phyloP scores from a whole-genome alignment of 371 early-diverging fungal genomes.

The Rhizopus stolonifer region DNA sequence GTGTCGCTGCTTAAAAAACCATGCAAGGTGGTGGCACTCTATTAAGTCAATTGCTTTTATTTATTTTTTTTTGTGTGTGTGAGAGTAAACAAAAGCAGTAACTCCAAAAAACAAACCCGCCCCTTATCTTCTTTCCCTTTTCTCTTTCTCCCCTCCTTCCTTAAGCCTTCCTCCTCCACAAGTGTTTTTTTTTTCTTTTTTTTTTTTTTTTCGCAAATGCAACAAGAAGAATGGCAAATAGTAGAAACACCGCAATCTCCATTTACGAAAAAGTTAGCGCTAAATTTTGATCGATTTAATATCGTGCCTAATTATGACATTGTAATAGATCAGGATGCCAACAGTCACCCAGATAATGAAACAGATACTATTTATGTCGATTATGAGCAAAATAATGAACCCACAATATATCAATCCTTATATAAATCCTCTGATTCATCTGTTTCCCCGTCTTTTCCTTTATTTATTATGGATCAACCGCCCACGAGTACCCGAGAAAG shows the following conservation, averaged over 20 bases:
- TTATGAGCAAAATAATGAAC: not conserved
- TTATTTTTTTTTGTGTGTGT: too few relatives aligned
- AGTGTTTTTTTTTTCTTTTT: not conserved
- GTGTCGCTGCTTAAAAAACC: too few relatives aligned
- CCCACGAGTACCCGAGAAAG: conserved; percentile 7
- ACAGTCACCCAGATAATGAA: conserved; percentile 5
- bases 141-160: not conserved
- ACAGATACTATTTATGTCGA: conserved; percentile 1
- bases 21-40: too few relatives aligned
- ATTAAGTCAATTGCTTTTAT: too few relatives aligned
- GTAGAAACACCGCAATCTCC: conserved; percentile 4
- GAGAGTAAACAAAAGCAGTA: too few relatives aligned
- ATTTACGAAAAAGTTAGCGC: conserved; percentile 3
- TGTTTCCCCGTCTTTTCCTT: not conserved
- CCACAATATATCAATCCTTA: conserved; percentile 4
- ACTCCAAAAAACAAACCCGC: too few relatives aligned
- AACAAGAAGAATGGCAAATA: conserved; percentile 16
- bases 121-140: too few relatives aligned
- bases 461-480: not conserved
- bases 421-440: not conserved
- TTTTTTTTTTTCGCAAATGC: not conserved
- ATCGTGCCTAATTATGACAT: conserved; percentile 4
- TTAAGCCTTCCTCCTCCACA: not conserved
- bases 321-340: not conserved
- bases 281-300: conserved; percentile 4